A percentile compares a stretch with the other conserved stretches of the same genome.
phyloP scores from a whole-genome alignment of 1,284 basidiomycete species.

The Trichosporon inkin region DNA sequence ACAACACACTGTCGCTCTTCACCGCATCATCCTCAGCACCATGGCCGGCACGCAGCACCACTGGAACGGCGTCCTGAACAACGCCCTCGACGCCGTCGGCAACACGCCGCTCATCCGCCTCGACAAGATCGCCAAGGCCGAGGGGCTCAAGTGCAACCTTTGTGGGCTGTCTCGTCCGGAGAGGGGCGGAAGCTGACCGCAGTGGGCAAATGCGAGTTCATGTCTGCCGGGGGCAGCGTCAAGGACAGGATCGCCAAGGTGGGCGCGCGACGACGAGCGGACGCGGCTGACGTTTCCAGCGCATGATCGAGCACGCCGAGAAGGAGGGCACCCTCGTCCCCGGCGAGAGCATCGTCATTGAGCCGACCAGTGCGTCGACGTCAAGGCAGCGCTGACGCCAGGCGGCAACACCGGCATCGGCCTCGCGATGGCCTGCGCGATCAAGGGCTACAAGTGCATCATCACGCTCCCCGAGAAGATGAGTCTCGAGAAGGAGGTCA shows the following conservation, averaged over 20 bases:
- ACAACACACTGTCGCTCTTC: background rate
- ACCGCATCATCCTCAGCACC: background rate
- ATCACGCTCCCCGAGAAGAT: conserved; percentile 97
- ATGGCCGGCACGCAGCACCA: conserved; percentile 30
- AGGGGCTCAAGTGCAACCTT: conserved; percentile 84
- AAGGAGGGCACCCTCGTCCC: conserved; percentile 76
- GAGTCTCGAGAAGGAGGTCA: conserved; percentile 92
- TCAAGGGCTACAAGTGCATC: conserved; percentile 57
- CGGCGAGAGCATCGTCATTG: conserved; percentile 86
- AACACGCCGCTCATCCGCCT: conserved; percentile 86
- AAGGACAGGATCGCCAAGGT: conserved; percentile 92
- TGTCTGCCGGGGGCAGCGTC: conserved; percentile 86
- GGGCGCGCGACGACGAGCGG: conserved; percentile 10
- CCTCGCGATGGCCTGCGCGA: conserved; percentile 79
- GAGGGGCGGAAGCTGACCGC: conserved; percentile 6
- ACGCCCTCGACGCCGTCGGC: conserved; percentile 78
- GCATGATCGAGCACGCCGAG: conserved; percentile 95
- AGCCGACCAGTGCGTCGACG: conserved; percentile 57
- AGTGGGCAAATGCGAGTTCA: conserved; percentile 89
- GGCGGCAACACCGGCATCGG: conserved; percentile 94
- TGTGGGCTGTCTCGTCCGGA: conserved; percentile 60
- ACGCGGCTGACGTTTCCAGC: conserved; percentile 35
- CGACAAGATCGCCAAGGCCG: conserved; percentile 67
- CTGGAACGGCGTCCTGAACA: conserved; percentile 60
- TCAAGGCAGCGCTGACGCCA: conserved; percentile 33